Conservation (phyloP, 2,329 filamentous ascomycete genomes). For the Stachybotrys chartarum region DNA sequence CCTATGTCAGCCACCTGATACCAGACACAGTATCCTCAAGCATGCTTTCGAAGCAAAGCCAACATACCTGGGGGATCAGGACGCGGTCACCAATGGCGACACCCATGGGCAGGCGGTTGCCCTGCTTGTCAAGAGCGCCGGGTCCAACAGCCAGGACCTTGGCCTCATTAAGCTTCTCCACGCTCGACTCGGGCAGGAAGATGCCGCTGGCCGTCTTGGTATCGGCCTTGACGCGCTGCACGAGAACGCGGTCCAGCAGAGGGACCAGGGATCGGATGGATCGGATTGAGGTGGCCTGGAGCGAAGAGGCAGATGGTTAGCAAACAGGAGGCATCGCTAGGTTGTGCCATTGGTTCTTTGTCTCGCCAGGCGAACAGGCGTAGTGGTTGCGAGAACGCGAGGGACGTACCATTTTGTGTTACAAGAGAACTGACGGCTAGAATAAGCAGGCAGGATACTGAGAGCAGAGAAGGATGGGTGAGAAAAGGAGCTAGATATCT, state of each 20-base stretch:
- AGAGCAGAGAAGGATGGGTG: not conserved
- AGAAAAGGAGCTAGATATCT: constrained; percentile 1
- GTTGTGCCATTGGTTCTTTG: not conserved
- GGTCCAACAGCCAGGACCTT: constrained; percentile 94
- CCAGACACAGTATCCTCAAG: not conserved
- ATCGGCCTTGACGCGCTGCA: constrained; percentile 97
- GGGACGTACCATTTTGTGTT: not conserved
- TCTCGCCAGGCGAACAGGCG: constrained; percentile 5
- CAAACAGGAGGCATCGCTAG: not conserved
- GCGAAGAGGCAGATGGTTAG: not conserved
- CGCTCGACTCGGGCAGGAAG: constrained; percentile 92
- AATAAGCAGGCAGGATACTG: not conserved
- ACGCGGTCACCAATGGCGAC: constrained; percentile 84
- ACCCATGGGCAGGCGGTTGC: constrained; percentile 78
- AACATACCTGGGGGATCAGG: constrained; percentile 82
- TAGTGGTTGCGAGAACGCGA: not conserved
- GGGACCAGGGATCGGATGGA: constrained; percentile 92
- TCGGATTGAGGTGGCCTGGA: constrained; percentile 68
- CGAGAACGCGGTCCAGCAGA: constrained; percentile 94
- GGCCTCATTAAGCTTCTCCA: constrained; percentile 98
- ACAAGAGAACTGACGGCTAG: not conserved
- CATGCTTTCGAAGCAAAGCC: not conserved
- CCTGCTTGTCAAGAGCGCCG: constrained; percentile 78
- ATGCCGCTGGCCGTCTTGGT: constrained; percentile 93
- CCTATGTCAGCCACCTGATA: constrained; percentile 14